Evolutionary conservation across 2,329 filamentous ascomycete genomes (phyloP).

Genomic region (Cladorrhinum sp.): DNA sequence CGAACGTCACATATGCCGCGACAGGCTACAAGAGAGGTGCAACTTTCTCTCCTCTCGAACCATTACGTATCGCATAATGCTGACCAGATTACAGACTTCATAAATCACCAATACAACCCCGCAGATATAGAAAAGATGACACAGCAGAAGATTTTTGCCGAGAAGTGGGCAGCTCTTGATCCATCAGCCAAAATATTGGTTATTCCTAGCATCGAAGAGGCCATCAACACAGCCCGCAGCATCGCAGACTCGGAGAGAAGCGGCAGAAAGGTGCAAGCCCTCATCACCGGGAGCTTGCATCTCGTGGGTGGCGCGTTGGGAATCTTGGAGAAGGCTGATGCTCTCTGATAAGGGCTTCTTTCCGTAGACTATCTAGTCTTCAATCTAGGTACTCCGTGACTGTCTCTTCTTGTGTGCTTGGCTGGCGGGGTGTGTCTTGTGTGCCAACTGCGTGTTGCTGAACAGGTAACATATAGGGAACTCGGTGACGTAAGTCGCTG

Average conservation of each 20-base stretch:
- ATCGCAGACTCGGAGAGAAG: constrained; percentile 31
- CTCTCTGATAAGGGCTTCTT: constrained; percentile 20
- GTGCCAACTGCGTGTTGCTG: too few species aligned
- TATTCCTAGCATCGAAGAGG: constrained; percentile 53
- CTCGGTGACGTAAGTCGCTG: too few species aligned
- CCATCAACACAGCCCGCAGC: constrained; percentile 46
- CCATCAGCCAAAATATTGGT: constrained; percentile 44
- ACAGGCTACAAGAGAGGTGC: constrained; percentile 49
- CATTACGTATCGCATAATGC: background rate
- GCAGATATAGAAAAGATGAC: constrained; percentile 50
- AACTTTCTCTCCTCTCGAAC: background rate
- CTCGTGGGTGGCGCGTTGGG: constrained; percentile 42
- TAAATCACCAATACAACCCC: constrained; percentile 53
- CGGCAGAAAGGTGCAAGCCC: constrained; percentile 40
- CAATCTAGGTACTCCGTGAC: background rate
- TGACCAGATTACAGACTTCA: constrained; percentile 45
- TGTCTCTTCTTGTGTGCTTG: background rate
- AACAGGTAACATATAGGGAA: too few species aligned
- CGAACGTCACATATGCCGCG: constrained; percentile 61
- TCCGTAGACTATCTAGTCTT: constrained; percentile 10
- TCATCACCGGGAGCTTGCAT: constrained; percentile 48
- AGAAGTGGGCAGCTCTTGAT: constrained; percentile 49
- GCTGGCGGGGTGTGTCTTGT: too few species aligned
- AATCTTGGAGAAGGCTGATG: constrained; percentile 32
- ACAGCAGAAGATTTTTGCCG: constrained; percentile 51